Evolutionary conservation across 139 green algal genomes (phyloP).

Genomic region (Eudorina sp.): DNA sequence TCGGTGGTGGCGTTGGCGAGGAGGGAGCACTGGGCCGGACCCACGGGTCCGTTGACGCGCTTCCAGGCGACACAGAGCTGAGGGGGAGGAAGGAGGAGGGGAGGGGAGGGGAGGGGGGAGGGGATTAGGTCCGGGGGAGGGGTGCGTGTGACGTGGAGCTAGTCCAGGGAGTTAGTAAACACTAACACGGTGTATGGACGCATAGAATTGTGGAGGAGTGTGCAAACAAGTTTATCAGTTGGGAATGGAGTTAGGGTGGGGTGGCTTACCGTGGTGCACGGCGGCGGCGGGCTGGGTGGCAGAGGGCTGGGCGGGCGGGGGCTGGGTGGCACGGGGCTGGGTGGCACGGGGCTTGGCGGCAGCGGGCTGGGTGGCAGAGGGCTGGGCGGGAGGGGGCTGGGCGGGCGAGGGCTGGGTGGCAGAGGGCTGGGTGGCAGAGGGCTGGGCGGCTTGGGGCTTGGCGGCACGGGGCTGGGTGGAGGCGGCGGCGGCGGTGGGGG

Average conservation of each 20-base stretch:
- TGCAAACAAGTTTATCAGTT: too few species aligned
- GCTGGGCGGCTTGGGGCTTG: not conserved
- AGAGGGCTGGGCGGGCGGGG: not conserved
- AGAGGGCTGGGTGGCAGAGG: not conserved
- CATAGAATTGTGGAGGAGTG: too few species aligned
- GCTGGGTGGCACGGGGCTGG: not conserved
- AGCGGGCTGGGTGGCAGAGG: not conserved
- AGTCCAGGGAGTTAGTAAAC: too few species aligned
- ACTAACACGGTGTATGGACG: too few species aligned
- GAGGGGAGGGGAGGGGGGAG: not conserved
- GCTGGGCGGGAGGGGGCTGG: not conserved
- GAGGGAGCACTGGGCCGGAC: not conserved
- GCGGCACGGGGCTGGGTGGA: not conserved
- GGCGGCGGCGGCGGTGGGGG: not conserved
- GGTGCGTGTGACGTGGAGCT: too few species aligned
- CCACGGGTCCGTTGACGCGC: not conserved
- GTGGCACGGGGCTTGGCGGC: not conserved
- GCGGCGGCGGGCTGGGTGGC: constrained; percentile 17
- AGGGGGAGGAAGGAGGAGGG: not conserved
- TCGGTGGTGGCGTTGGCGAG: not conserved
- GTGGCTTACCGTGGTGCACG: constrained; percentile 5
- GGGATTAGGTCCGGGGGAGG: not conserved
- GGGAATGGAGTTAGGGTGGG: too few species aligned
- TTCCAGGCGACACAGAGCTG: constrained; percentile 20
- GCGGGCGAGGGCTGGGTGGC: not conserved